These are phyloP conservation scores for Zymoseptoria pseudotritici DNA, from an alignment of 2,329 filamentous ascomycete genomes.

Conservation along the genomic window DNA sequence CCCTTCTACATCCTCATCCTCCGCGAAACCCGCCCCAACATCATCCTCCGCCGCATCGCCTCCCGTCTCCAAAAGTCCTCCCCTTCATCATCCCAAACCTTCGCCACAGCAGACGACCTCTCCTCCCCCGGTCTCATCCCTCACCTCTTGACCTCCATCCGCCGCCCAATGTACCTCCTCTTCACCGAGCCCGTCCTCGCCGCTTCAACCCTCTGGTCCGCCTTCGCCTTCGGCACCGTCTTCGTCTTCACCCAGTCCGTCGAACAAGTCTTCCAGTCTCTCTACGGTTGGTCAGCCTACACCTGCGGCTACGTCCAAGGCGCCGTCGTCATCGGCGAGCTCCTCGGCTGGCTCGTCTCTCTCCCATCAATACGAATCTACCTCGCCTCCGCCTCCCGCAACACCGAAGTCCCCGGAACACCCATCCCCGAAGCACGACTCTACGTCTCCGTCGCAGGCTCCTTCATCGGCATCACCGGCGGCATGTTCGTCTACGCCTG, in stretches of 20 bases:
- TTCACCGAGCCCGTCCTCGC: constrained; percentile 45
- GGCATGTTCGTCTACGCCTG: constrained; percentile 48
- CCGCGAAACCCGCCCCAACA: constrained; percentile 41
- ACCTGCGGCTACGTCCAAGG: constrained; percentile 40
- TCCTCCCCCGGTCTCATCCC: constrained; percentile 24
- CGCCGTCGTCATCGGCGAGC: constrained; percentile 41
- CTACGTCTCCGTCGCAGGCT: constrained; percentile 37
- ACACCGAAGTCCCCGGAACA: constrained; percentile 29
- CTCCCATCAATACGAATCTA: constrained; percentile 33
- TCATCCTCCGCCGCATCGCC: constrained; percentile 38
- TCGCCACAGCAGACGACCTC: constrained; percentile 30
- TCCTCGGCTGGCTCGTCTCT: constrained; percentile 34
- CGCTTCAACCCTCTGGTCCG: constrained; percentile 42
- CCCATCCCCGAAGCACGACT: constrained; percentile 41
- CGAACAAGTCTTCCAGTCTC: constrained; percentile 34
- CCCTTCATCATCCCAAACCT: constrained; percentile 14
- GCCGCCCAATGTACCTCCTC: constrained; percentile 35
- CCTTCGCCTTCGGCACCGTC: constrained; percentile 40
- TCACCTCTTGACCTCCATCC: constrained; percentile 28
- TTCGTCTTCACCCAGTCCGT: constrained; percentile 46
- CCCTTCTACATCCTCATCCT: constrained; percentile 35
- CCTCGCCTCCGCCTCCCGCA: constrained; percentile 34
- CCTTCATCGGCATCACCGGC: constrained; percentile 40
- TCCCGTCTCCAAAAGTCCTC: constrained; percentile 26
- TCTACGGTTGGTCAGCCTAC: constrained; percentile 37